phyloP scores from a whole-genome alignment of 805 yeast genomes.

The Metschnikowia arizonensis region DNA sequence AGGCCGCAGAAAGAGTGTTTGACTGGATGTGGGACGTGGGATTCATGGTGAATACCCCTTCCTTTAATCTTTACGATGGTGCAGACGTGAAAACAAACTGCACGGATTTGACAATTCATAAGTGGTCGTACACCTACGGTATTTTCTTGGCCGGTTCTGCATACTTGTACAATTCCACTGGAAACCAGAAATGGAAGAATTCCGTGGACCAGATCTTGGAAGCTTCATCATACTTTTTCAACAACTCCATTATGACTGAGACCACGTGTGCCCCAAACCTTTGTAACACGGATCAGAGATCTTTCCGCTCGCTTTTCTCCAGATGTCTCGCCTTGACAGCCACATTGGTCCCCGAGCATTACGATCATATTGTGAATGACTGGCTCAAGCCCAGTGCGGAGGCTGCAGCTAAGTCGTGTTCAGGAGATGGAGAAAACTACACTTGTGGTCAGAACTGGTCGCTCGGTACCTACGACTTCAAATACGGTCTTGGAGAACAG shows the following conservation, averaged over 20 bases:
- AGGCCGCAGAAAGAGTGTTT: slow-evolving; percentile 41
- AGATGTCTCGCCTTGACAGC: slow-evolving; percentile 60
- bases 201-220: slow-evolving; percentile 35
- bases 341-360: slow-evolving; percentile 47
- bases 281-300: slow-evolving; percentile 74
- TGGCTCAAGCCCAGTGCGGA: slow-evolving; percentile 45
- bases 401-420: slow-evolving; percentile 68
- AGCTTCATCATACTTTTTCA: slow-evolving; percentile 39
- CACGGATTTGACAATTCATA: slow-evolving; percentile 42
- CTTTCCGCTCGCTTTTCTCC: slow-evolving; percentile 67
- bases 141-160: slow-evolving; percentile 65
- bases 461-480: slow-evolving; percentile 54
- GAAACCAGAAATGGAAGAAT: slow-evolving; percentile 39
- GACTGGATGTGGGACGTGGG: slow-evolving; percentile 40
- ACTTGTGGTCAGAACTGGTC: slow-evolving; percentile 79
- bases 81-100: slow-evolving; percentile 45
- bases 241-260: slow-evolving; percentile 53
- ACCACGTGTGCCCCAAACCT: slow-evolving; percentile 50
- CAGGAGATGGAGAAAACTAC: slow-evolving; percentile 78
- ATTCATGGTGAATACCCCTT: slow-evolving; percentile 19
- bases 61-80: slow-evolving; percentile 51
- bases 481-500: slow-evolving; percentile 76
- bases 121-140: slow-evolving; percentile 74
- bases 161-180: slow-evolving; percentile 60
- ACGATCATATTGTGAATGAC: slow-evolving; percentile 31